Base-by-base conservation (phyloP, 1,284 basidiomycete genomes). In the Lignosus rhinocerotis region DNA sequence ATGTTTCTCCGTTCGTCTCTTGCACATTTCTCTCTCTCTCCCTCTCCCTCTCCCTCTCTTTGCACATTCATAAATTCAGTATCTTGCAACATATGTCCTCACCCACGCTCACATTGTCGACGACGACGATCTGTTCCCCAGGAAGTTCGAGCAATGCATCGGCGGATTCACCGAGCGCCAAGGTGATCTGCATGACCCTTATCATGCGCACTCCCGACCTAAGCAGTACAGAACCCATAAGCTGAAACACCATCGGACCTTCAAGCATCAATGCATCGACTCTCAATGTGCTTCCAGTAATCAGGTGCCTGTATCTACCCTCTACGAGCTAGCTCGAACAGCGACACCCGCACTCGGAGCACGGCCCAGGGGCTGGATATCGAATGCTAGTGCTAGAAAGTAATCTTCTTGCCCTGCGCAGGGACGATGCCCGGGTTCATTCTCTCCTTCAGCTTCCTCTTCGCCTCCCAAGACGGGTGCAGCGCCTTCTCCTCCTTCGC, bases 391-490 rank as follows among this genome's bases (percentile, higher is more conserved):
- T 9, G 41, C n/a, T 43, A 77, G 69, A 90, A 90, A 57, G 79
- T 82, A 59, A 88, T 88, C 73, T 88, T 88, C 65, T 79, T 87
- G 36, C 87, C 87, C 70, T 84, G 82, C 55, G 84, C 76, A 43
- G 83, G 79, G 31, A 86, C 68, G 50, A 90, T 86, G 8, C 74
- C 74, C 16, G 75, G 76, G 53, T 74, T 77, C 59, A 82, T 75
- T 72, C 80, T 84, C 74, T 90, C 87, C 71, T 90, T 91, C 59
- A 90, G 74, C 69, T 84, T 85, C 73, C 80, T 82, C 74, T 95
- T 96, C 4, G 94, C 94, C 73, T 92, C 92, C 94, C 95, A 97
- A 17, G 92, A 94, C 2, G 94, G 95, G 76, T 97, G 95, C 56
- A 95, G 65, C 32, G 82, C 77, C 61, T 69, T 69, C 30, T 70